Conservation (phyloP, 768 basidiomycete species). For the Boletus subparvulus region DNA sequence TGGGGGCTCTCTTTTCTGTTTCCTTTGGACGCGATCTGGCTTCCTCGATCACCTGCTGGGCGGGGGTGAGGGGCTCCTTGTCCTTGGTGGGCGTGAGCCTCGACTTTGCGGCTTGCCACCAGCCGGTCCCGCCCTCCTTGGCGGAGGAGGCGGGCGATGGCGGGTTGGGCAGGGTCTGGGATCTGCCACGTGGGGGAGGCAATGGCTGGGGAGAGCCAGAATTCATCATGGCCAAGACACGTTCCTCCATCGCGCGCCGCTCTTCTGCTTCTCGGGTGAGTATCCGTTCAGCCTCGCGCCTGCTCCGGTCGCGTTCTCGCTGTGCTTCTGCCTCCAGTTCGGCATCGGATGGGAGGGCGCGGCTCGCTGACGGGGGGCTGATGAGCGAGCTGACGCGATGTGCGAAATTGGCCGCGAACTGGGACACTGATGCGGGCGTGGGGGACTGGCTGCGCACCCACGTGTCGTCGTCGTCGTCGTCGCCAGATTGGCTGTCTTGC, state of each 20-base stretch:
- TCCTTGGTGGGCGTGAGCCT: constrained; percentile 78
- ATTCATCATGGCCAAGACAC: constrained; percentile 73
- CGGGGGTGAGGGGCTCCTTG: constrained; percentile 72
- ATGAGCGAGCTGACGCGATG: constrained; percentile 73
- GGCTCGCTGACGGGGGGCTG: constrained; percentile 45
- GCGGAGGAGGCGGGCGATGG: constrained; percentile 64
- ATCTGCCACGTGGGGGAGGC: constrained; percentile 62
- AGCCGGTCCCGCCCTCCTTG: constrained; percentile 55
- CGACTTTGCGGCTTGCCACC: constrained; percentile 78
- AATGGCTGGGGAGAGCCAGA: constrained; percentile 36
- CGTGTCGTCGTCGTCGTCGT: constrained; percentile 40
- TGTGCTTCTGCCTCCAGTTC: constrained; percentile 82
- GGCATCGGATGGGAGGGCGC: constrained; percentile 62
- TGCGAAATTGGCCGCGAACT: constrained; percentile 72
- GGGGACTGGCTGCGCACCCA: constrained; percentile 46
- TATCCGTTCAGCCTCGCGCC: constrained; percentile 78
- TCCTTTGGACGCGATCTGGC: constrained; percentile 67
- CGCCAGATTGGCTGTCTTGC: constrained; percentile 46
- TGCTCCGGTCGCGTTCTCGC: constrained; percentile 69
- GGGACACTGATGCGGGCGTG: constrained; percentile 68
- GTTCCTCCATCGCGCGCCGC: constrained; percentile 66
- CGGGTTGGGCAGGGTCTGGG: constrained; percentile 54
- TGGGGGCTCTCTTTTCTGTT: constrained; percentile 41
- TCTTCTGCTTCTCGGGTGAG: constrained; percentile 70
- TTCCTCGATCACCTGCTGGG: constrained; percentile 78